These are phyloP conservation scores for Xylariaceae sp. DNA, from an alignment of 2,329 filamentous ascomycete genomes.

Conservation along the genomic window DNA sequence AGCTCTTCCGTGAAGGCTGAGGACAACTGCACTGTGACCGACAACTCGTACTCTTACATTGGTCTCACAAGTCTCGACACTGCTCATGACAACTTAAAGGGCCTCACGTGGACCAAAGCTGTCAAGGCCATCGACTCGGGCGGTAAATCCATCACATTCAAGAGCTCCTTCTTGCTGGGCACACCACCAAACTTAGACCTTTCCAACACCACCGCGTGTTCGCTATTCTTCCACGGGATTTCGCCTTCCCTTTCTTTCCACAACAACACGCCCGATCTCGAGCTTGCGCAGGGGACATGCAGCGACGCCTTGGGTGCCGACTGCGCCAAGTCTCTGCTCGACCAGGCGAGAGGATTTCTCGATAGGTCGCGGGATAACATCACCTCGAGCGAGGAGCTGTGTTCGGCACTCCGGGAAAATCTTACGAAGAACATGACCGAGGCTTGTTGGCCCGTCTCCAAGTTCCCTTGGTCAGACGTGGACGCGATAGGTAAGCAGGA, in stretches of 20 bases:
- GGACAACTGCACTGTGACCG: conserved; percentile 21
- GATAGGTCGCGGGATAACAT: conserved; percentile 1
- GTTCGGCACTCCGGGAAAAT: conserved; percentile 13
- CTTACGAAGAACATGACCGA: conserved; percentile 14
- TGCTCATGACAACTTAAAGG: conserved; percentile 8
- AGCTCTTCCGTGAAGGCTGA: conserved; percentile 8
- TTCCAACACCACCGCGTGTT: conserved; percentile 15
- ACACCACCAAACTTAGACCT: conserved; percentile 13
- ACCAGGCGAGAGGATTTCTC: conserved; percentile 11
- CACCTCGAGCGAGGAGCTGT: conserved; percentile 8
- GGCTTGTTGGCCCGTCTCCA: conserved; percentile 8
- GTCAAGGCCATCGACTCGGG: conserved; percentile 7
- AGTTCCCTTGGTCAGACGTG: conserved; percentile 12
- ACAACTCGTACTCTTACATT: conserved; percentile 18
- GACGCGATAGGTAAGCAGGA: background rate
- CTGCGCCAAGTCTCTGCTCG: conserved; percentile 18
- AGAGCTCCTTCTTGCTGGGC: conserved; percentile 20
- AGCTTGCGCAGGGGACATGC: conserved; percentile 20
- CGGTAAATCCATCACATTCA: conserved; percentile 5
- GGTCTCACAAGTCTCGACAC: conserved; percentile 17
- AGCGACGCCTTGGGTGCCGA: conserved; percentile 18
- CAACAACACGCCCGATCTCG: background rate
- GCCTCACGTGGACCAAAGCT: conserved; percentile 22
- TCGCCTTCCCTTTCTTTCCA: conserved; percentile 7
- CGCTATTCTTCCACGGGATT: conserved; percentile 20